phyloP scores from a whole-genome alignment of 2,329 filamentous ascomycete genomes.

The Grosmannia clavigera region DNA sequence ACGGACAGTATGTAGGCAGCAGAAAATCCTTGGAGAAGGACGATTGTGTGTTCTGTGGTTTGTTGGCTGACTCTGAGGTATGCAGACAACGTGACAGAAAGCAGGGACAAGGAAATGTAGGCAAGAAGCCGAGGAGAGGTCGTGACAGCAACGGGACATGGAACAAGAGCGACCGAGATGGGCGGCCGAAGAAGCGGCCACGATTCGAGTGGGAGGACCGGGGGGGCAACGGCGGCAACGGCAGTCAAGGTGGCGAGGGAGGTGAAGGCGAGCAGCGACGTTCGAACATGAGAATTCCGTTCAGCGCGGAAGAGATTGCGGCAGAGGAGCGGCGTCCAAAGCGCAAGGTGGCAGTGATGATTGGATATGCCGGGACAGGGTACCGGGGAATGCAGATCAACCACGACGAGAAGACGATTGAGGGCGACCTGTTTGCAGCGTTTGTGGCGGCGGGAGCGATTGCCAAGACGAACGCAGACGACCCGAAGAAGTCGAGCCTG shows the following conservation, averaged over 20 bases:
- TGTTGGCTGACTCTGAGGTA: neutral
- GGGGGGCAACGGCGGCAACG: neutral
- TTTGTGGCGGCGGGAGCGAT: constrained; percentile 88
- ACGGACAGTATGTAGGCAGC: constrained; percentile 3
- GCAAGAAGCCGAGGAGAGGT: neutral
- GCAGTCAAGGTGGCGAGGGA: constrained; percentile 13
- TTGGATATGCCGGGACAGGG: constrained; percentile 91
- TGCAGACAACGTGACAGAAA: neutral
- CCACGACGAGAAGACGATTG: constrained; percentile 76
- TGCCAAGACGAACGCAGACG: constrained; percentile 90
- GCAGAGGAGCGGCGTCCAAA: constrained; percentile 75
- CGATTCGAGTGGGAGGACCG: constrained; percentile 1
- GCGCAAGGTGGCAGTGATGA: constrained; percentile 88
- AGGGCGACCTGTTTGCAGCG: constrained; percentile 86
- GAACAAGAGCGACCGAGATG: neutral
- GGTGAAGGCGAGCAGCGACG: constrained; percentile 20
- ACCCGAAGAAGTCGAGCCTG: constrained; percentile 90
- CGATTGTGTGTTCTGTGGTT: neutral
- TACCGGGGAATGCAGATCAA: constrained; percentile 97
- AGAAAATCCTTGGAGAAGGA: neutral
- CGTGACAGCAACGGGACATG: neutral
- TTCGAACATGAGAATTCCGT: constrained; percentile 45
- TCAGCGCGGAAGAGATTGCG: constrained; percentile 69
- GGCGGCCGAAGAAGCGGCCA: constrained; percentile 1
- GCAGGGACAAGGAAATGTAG: neutral